These are phyloP conservation scores for Aspergillus tubingensis DNA, from an alignment of 2,329 filamentous ascomycete genomes.

Conservation along the genomic window DNA sequence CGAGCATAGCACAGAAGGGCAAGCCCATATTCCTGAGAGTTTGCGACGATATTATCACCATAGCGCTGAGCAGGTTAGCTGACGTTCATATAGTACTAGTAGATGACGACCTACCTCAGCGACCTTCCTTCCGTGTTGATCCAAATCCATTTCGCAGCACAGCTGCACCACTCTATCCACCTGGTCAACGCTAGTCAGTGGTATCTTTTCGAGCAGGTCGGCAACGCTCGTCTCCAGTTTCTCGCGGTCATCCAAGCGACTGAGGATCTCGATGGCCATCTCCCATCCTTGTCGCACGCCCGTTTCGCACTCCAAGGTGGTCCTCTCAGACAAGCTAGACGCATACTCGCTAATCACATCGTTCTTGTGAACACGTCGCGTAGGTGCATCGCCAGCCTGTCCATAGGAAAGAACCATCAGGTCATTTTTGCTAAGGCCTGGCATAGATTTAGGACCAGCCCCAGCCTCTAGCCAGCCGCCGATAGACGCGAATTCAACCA, in stretches of 20 bases:
- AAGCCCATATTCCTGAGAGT: slow-evolving; percentile 77
- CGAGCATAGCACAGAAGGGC: slow-evolving; percentile 89
- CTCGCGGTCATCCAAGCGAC: slow-evolving; percentile 72
- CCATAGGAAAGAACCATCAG: slow-evolving; percentile 77
- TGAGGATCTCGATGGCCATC: slow-evolving; percentile 78
- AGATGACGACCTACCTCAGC: slow-evolving; percentile 66
- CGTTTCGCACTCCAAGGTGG: slow-evolving; percentile 35
- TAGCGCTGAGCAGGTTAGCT: slow-evolving; percentile 63
- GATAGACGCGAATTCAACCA: slow-evolving; percentile 80
- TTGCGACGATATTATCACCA: slow-evolving; percentile 72
- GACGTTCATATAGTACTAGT: too few species aligned
- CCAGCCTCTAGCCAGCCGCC: slow-evolving; percentile 76
- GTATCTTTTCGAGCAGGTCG: slow-evolving; percentile 71
- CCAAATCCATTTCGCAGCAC: slow-evolving; percentile 75
- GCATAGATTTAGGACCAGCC: slow-evolving; percentile 58
- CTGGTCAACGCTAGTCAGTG: slow-evolving; percentile 67
- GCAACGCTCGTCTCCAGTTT: slow-evolving; percentile 73
- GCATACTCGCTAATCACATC: slow-evolving; percentile 77
- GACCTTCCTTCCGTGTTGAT: slow-evolving; percentile 74
- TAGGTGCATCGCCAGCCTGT: slow-evolving; percentile 52
- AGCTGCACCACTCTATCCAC: slow-evolving; percentile 82
- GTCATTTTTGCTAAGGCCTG: slow-evolving; percentile 74
- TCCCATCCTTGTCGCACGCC: slow-evolving; percentile 76
- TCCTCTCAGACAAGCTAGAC: slow-evolving; percentile 54
- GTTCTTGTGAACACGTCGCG: slow-evolving; percentile 68